Evolutionary conservation across 176 grass and related monocot species (phyloP), one percentile per base, ranked within the genome.

Genomic region (Hyparrhenia diplandra): DNA sequence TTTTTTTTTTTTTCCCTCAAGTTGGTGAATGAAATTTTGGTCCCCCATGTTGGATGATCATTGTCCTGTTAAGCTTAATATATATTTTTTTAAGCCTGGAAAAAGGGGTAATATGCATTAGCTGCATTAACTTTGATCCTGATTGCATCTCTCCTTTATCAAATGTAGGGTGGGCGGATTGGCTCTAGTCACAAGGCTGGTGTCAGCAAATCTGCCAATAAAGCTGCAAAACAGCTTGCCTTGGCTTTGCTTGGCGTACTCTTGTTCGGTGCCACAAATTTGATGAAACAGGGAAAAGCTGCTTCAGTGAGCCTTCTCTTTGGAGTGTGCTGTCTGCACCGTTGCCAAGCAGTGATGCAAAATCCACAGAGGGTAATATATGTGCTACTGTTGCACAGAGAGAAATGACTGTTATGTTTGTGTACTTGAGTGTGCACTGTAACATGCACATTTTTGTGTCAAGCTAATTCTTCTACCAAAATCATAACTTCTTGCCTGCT

Each of bases 151-250:
- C 41, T 10, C 78, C 18, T 60, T 74, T 58, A 20, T 61, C 51
- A 39, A 63, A 25, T 27, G 32, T 85, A 97, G 91, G 87, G 89
- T 81, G 89, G 84, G 46, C 83, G 87, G 63, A 89, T 83, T 80
- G 84, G 89, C 89, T 97, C 94, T 47, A 91, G 86, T 63, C 87
- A 94, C 10, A 93, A 97, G 85, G 83, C 82, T 78, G 86, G 90
- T 81, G 78, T 72, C 7, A 92, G 72, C 73, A 97, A 89, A 60
- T 80, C 69, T 57, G 68, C 59, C 67, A 91, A 71, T 75, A 97
- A 83, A 74, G 71, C 92, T 75, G 86, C 91, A 64, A 94, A 94
- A 81, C 89, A 97, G 72, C 64, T 90, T 2, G 91, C 94, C 16
- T 86, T 84, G 62, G 82, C 89, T 66, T 97, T 92, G 91, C 70